Conservation (phyloP, 768 basidiomycete genomes). For the Pisolithus albus region DNA sequence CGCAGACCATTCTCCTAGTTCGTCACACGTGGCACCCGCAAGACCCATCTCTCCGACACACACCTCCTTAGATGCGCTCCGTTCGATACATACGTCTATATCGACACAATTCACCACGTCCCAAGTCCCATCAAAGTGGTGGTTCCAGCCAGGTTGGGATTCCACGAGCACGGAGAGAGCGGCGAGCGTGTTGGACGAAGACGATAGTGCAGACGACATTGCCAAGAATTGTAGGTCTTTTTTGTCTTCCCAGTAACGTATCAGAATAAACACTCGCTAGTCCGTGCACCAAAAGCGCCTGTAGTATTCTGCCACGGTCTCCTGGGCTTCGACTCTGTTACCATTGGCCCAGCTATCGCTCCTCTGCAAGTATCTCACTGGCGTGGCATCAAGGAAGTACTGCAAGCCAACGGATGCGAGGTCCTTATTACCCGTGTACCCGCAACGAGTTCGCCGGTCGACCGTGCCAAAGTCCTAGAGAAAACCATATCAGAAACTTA, state of each 20-base stretch:
- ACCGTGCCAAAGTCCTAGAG: conserved; percentile 88
- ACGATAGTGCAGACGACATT: conserved; percentile 44
- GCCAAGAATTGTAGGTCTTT: conserved; percentile 53
- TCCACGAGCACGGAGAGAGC: conserved; percentile 33
- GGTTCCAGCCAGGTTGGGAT: conserved; percentile 40
- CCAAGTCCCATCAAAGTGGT: conserved; percentile 35
- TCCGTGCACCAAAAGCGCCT: conserved; percentile 74
- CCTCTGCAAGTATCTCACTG: conserved; percentile 89
- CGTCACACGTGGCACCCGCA: conserved; percentile 14
- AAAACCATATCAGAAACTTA: conserved; percentile 72
- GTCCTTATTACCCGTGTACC: conserved; percentile 93
- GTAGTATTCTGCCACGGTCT: conserved; percentile 95
- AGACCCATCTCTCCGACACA: conserved; percentile 21
- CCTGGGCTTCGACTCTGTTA: conserved; percentile 82
- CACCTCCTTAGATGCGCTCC: conserved; percentile 55
- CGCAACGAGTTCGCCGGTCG: conserved; percentile 80
- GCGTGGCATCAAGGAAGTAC: conserved; percentile 92
- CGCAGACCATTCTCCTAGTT: conserved; percentile 17
- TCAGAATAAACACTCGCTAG: conserved; percentile 30
- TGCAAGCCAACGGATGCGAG: conserved; percentile 82
- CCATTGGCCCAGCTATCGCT: conserved; percentile 67
- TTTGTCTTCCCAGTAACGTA: neutral
- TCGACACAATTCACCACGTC: conserved; percentile 22
- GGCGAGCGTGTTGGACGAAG: conserved; percentile 42
- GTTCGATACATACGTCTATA: conserved; percentile 32